phyloP scores from a whole-genome alignment of 1,284 basidiomycete species.

The Rhizoctonia solani region DNA sequence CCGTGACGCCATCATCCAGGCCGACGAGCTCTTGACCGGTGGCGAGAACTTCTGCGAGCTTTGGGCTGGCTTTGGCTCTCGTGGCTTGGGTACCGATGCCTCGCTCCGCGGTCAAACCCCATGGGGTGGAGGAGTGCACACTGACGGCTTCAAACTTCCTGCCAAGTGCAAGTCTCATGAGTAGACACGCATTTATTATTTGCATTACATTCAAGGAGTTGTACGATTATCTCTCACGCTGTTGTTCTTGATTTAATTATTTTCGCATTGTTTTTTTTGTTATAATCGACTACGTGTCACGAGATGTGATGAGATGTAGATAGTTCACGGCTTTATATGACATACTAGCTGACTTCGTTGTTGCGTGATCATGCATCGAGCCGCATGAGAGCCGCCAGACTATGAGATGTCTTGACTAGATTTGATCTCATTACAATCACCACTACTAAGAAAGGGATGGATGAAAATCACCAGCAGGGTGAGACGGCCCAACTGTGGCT shows the following conservation, averaged over 20 bases:
- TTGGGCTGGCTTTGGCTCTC: conserved; percentile 82
- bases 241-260: conserved; percentile 1
- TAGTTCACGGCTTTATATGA: too few species aligned
- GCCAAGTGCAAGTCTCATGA: conserved; percentile 21
- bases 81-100: conserved; percentile 81
- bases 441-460: too few species aligned
- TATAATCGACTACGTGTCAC: too few species aligned
- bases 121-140: conserved; percentile 86
- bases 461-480: too few species aligned
- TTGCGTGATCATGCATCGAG: too few species aligned
- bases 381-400: too few species aligned
- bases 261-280: background rate
- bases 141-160: conserved; percentile 42
- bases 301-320: background rate
- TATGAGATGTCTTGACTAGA: too few species aligned
- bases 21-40: conserved; percentile 87
- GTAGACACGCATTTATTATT: background rate
- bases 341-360: too few species aligned
- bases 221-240: too few species aligned
- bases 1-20: conserved; percentile 90
- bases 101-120: conserved; percentile 76
- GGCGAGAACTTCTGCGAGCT: conserved; percentile 92
- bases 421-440: too few species aligned
- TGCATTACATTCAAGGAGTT: too few species aligned
- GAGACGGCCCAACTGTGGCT: too few species aligned